phyloP scores from a whole-genome alignment of 2,329 filamentous ascomycete genomes.

The Sphaceloma murrayae region DNA sequence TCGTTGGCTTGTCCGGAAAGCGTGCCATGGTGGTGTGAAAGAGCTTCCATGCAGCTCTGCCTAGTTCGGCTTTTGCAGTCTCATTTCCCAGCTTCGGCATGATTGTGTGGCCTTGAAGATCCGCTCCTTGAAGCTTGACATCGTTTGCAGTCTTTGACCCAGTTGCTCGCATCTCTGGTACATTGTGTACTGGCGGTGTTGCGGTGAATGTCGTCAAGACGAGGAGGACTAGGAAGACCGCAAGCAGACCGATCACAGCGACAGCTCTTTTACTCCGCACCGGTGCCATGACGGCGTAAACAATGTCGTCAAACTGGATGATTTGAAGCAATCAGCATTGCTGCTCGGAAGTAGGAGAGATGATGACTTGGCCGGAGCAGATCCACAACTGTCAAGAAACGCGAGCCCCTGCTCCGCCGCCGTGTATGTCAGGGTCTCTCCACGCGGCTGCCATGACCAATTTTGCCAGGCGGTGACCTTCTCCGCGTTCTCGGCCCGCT shows the following conservation, averaged over 20 bases:
- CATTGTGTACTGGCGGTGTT: slow-evolving; percentile 1
- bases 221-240: slow-evolving; percentile 12
- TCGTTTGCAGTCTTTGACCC: slow-evolving; percentile 20
- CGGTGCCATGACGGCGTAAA: not conserved
- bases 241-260: slow-evolving; percentile 7
- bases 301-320: not conserved
- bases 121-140: slow-evolving; percentile 23
- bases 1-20: slow-evolving; percentile 53
- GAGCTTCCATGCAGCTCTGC: slow-evolving; percentile 56
- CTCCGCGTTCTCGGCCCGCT: too few relatives aligned
- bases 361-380: too few relatives aligned
- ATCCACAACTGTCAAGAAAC: not conserved
- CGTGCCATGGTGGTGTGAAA: slow-evolving; percentile 58
- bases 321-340: not conserved
- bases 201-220: slow-evolving; percentile 8
- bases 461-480: too few relatives aligned
- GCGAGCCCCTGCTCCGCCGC: not conserved
- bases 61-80: slow-evolving; percentile 64
- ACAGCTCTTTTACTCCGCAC: slow-evolving; percentile 6
- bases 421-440: not conserved
- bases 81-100: slow-evolving; percentile 76
- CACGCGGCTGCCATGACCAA: not conserved
- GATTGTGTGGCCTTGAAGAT: slow-evolving; percentile 58
- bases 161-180: slow-evolving; percentile 18
- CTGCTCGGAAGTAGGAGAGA: too few relatives aligned